Evolutionary conservation across 2,329 filamentous ascomycete species (phyloP), one percentile per base, ranked within the genome.

Genomic region (Eutypella sp.): DNA sequence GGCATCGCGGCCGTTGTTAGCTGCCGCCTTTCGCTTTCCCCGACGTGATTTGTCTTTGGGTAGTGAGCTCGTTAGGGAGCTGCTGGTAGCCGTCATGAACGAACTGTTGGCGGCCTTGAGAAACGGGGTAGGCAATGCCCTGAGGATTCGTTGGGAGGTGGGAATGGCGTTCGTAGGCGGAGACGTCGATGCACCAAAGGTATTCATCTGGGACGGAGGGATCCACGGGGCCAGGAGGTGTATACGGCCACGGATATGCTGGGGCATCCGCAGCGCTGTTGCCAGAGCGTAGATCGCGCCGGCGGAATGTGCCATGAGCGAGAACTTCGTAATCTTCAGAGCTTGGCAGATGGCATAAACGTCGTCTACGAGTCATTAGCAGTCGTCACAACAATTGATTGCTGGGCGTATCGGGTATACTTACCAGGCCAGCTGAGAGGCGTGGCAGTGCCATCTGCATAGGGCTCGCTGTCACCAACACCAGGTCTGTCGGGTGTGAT

Each of bases 281-380:
- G 93, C 93, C 16, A 99, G 78, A 2, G 93, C 93, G 62, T 99
- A 99, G 43, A 99, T 95, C n/a, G 93, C 92, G 15, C 93, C 93
- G 1, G 93, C 93, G 1, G 92, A 97, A 66, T 99, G 93, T 2
- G 93, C 93, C 2, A 99, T 77, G 18, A 99, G 87, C 6, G 92
- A 97, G 63, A 99, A 99, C 56, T 96, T 95, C 10, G 85, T 93
- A 52, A 99, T 95, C 56, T 89, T 91, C 38, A 99, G 76, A 13
- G 87, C 76, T 60, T 96, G 89, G 64, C 93, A 99, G 47, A 99
- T 95, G 43, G 91, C 85, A 48, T 95, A 87, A 13, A 99, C 89
- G 66, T 99, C 93, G 60, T 81, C 77, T 79, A 48, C 2, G 49
- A 2, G 4, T 34, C 3, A 52, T 71, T 52, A 70, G 66, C 45